These are phyloP conservation scores for Cyberlindnera mycetangii DNA, from an alignment of 805 yeast species.

Conservation along the genomic window DNA sequence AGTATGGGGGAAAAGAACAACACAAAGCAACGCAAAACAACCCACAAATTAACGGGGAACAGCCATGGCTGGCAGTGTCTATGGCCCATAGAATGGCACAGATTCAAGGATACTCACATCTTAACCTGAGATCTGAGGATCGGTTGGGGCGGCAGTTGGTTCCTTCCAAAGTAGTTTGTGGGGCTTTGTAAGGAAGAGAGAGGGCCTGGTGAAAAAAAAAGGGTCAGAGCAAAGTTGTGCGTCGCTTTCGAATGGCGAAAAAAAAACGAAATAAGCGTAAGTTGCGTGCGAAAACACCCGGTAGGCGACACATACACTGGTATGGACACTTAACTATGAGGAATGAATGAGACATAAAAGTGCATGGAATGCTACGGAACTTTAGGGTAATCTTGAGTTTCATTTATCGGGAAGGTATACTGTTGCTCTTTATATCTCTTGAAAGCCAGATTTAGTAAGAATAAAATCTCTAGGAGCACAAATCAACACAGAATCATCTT, in stretches of 20 bases:
- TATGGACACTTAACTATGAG: neutral
- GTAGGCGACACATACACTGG: neutral
- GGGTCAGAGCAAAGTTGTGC: constrained; percentile 8
- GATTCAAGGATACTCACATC: constrained; percentile 12
- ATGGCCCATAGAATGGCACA: neutral
- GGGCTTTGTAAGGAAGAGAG: constrained; percentile 5
- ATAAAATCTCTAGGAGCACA: no score
- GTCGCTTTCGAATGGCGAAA: constrained; percentile 9
- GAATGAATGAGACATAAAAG: neutral
- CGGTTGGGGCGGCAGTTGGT: constrained; percentile 2
- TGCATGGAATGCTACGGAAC: neutral
- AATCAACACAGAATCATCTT: no score
- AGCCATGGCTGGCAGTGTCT: neutral
- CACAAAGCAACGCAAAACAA: neutral
- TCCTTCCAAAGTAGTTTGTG: constrained; percentile 11
- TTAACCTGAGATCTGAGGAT: constrained; percentile 17
- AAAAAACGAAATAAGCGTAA: neutral
- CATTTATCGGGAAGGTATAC: no score
- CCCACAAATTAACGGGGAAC: no score
- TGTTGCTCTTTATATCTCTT: no score
- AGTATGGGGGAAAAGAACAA: constrained; percentile 3
- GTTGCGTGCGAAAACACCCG: constrained; percentile 13
- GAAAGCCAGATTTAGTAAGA: no score
- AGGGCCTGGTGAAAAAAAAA: constrained; percentile 10
- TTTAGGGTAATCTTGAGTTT: neutral